Evolutionary conservation across 2,329 filamentous ascomycete species (phyloP), one percentile per base, ranked within the genome.

Genomic region (Ophiostoma perfectum): DNA sequence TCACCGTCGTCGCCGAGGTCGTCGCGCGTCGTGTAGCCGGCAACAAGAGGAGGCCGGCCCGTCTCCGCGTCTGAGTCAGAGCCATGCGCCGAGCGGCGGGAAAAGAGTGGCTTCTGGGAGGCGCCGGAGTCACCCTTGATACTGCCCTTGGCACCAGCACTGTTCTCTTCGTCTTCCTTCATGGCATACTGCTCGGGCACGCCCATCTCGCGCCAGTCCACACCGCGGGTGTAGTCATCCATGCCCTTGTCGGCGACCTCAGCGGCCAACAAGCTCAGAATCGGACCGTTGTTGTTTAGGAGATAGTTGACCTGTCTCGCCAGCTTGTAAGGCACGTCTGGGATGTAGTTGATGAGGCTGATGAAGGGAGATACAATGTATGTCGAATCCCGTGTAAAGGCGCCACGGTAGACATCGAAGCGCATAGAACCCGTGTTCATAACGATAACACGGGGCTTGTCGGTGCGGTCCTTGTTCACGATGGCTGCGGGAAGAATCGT

Each of bases 361-460:
- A 86, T 87, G 76, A 99, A 99, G 0, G 95, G 95, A 8, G 91
- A 96, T 41, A 98, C 84, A 52, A 94, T 89, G 75, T 88, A 98
- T 0, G 90, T 92, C 4, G 89, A 90, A 76, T 99, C 95, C 52
- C 88, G 87, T 0, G 95, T 98, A 75, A 98, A 98, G 0, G 89
- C 82, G 0, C 95, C 95, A 77, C 94, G 88, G 82, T 97, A 96
- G 70, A 99, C 91, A 77, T 99, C 95, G 77, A 98, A 99, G 62
- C 95, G 90, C 72, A 99, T 88, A 3, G 91, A 91, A 39, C 95
- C 95, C 0, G 92, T 97, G 78, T 99, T 99, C 68, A 91, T 83
- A 66, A 98, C 86, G 42, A 89, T 88, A 11, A 98, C 79, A 6
- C 86, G 84, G 9, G 92, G 84, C 55, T 84, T 82, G 42, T 69